Conservation (phyloP, 73 alveolate species). For the Paramecium sexaurelia region DNA sequence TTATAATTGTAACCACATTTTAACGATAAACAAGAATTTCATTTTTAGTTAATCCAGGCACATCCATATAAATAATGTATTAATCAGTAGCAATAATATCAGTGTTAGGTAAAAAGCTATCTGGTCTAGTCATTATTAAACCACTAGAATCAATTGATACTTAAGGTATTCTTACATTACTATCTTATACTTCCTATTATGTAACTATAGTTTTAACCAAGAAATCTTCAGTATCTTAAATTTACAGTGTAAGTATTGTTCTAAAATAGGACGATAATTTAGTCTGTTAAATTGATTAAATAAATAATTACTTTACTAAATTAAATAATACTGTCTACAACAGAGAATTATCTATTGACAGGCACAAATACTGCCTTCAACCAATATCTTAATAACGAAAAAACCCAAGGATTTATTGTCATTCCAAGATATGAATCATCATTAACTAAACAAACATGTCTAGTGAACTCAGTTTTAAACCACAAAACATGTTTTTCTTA, state of each 20-base stretch:
- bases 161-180: conserved; percentile 57
- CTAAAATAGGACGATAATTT: conserved; percentile 64
- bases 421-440: conserved; percentile 62
- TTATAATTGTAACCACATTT: conserved; percentile 49
- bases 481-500: conserved; percentile 66
- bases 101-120: conserved; percentile 65
- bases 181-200: conserved; percentile 36
- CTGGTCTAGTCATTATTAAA: conserved; percentile 63
- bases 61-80: conserved; percentile 67
- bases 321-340: conserved; percentile 25
- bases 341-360: conserved; percentile 48
- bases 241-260: conserved; percentile 20
- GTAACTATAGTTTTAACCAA: conserved; percentile 43
- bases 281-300: background rate
- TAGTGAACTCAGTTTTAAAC: conserved; percentile 71
- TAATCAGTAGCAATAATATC: conserved; percentile 68
- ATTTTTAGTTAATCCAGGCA: conserved; percentile 66
- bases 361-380: conserved; percentile 66
- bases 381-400: conserved; percentile 67
- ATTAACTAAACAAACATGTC: conserved; percentile 72
- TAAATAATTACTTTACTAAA: background rate
- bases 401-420: conserved; percentile 61
- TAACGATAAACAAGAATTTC: conserved; percentile 59
- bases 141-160: conserved; percentile 65
- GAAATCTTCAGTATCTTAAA: conserved; percentile 30